phyloP scores from a whole-genome alignment of 345 rosid genomes.

The Brassica nigra region DNA sequence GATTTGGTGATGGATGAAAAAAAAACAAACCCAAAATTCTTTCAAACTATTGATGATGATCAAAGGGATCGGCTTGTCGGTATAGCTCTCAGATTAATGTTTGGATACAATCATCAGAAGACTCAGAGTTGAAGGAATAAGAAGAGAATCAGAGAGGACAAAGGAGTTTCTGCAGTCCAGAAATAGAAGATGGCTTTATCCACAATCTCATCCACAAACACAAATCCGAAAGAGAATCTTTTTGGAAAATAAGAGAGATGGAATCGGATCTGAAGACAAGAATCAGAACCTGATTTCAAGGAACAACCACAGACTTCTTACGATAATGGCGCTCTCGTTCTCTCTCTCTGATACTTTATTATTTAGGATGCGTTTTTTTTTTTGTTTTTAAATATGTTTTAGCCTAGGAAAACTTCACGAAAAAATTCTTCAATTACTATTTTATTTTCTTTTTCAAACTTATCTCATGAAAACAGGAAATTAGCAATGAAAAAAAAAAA shows the following conservation, averaged over 20 bases:
- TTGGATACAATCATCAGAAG: not conserved
- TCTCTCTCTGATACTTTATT: not conserved
- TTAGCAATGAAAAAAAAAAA: too few relatives aligned
- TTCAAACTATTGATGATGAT: not conserved
- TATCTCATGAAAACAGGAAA: too few relatives aligned
- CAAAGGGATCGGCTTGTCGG: not conserved
- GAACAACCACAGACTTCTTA: conserved; percentile 42
- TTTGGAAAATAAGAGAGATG: conserved; percentile 5
- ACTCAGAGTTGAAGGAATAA: not conserved
- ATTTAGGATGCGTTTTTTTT: not conserved
- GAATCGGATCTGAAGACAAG: conserved; percentile 29
- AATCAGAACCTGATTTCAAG: conserved; percentile 29
- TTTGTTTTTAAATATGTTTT: not conserved
- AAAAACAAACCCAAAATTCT: not conserved
- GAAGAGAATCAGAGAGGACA: conserved; percentile 10
- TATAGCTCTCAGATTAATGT: conserved; percentile 1
- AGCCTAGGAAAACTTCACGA: not conserved
- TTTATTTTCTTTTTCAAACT: not conserved
- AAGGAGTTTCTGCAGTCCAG: conserved; percentile 22
- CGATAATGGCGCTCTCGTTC: conserved; percentile 42
- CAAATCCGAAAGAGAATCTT: conserved; percentile 17
- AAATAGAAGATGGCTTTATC: conserved; percentile 17
- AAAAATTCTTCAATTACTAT: too few relatives aligned
- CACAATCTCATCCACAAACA: conserved; percentile 37
- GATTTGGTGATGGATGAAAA: not conserved